phyloP scores from a whole-genome alignment of 352 stramenopile genomes.

The Globisporangium abappressorium region DNA sequence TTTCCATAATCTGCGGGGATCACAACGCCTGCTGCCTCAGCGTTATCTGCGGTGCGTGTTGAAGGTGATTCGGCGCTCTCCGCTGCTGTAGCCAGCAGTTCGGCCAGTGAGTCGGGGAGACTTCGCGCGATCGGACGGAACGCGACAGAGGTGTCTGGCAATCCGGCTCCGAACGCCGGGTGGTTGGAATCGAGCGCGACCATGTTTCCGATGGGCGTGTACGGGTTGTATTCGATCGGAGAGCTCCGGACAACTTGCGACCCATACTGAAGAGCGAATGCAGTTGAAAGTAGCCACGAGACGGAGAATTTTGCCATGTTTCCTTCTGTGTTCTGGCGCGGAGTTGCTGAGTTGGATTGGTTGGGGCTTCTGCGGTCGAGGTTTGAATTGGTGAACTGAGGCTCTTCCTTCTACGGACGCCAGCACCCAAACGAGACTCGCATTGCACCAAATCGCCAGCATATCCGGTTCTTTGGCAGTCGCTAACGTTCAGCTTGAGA shows the following conservation, averaged over 20 bases:
- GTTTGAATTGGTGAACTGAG: not conserved
- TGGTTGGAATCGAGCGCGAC: constrained; percentile 14
- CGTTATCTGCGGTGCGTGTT: not conserved
- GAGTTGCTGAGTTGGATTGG: not conserved
- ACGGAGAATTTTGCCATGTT: not conserved
- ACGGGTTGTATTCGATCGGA: constrained; percentile 14
- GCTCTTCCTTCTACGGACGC: not conserved
- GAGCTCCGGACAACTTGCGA: not conserved
- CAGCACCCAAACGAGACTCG: not conserved
- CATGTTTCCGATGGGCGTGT: constrained; percentile 8
- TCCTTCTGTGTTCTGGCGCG: not conserved
- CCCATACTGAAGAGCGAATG: constrained; percentile 1
- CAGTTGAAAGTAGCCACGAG: not conserved
- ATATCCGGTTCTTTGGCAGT: not conserved
- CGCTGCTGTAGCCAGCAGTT: constrained; percentile 5
- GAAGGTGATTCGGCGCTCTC: not conserved
- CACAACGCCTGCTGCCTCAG: not conserved
- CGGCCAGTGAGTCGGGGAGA: constrained; percentile 14
- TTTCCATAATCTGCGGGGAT: constrained; percentile 10
- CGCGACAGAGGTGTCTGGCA: constrained; percentile 1
- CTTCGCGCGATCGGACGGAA: constrained; percentile 10
- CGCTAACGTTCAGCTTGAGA: not conserved
- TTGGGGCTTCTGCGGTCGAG: not conserved
- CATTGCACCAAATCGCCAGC: not conserved
- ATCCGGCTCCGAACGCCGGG: constrained; percentile 6